phyloP scores from a whole-genome alignment of 768 basidiomycete genomes.

The Phanerochaete carnosa region DNA sequence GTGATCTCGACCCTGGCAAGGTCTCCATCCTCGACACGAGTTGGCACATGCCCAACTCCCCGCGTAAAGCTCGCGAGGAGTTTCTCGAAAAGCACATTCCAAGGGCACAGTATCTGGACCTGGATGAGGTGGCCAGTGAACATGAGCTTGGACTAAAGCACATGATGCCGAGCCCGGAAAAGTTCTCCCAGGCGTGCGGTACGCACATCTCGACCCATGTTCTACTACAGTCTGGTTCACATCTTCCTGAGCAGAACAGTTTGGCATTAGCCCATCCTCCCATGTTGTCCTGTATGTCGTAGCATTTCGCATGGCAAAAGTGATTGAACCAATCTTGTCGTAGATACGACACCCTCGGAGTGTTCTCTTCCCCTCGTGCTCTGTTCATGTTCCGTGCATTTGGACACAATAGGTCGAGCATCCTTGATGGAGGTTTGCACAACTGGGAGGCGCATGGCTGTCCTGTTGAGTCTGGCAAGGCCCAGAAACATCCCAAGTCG shows the following conservation, averaged over 20 bases:
- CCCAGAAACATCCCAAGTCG: conserved; percentile 22
- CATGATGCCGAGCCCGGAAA: conserved; percentile 80
- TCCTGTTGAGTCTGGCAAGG: conserved; percentile 40
- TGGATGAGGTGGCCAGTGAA: conserved; percentile 73
- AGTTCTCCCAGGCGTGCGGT: conserved; percentile 83
- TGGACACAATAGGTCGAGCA: conserved; percentile 80
- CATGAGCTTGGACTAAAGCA: conserved; percentile 84
- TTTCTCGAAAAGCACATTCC: conserved; percentile 67
- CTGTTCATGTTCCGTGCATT: conserved; percentile 94
- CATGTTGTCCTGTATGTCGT: conserved; percentile 76
- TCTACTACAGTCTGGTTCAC: background rate
- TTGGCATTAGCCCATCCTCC: conserved; percentile 70
- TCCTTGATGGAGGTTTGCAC: conserved; percentile 92
- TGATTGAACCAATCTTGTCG: conserved; percentile 1
- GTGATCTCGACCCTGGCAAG: conserved; percentile 27
- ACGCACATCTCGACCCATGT: conserved; percentile 25
- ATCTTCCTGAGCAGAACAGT: conserved; percentile 40
- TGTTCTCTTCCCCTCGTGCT: conserved; percentile 91
- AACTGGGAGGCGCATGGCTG: conserved; percentile 70
- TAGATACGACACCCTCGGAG: conserved; percentile 87
- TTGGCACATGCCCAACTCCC: conserved; percentile 93
- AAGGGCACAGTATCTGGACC: conserved; percentile 69
- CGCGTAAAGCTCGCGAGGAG: conserved; percentile 68
- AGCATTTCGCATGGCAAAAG: background rate
- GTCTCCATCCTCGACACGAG: conserved; percentile 67